Base-by-base conservation (phyloP, 148 eudicot species). In the Dianthus caryophyllus region DNA sequence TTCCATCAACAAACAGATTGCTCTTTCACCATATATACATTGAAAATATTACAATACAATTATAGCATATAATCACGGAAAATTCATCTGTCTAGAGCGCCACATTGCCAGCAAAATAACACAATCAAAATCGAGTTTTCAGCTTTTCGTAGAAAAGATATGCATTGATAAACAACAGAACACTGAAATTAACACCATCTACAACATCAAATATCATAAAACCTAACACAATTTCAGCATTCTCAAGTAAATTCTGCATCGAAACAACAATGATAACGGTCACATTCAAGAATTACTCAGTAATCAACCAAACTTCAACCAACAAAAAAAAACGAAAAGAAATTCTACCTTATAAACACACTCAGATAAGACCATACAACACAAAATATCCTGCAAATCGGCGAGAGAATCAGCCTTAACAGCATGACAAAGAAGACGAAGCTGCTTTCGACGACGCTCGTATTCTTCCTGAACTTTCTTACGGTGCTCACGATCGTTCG, bases 291-390 rank as follows among this genome's bases (percentile, higher is more conserved):
- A n/a, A n/a, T n/a, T n/a, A n/a, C n/a, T n/a, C n/a, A 52, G 0
- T 12, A 52, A 52, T 22, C 5, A 21, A 24, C 57, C 2, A 26
- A 20, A 22, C 57, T 52, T 20, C 24, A 24, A 24, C 2, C 1
- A 54, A 11, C n/a, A n/a, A n/a, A n/a, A n/a, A n/a, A 11, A 53
- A 53, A 0, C 0, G 54, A 25, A 18, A 4, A 75, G 18, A 11
- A 33, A 27, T 33, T 15, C 8, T 56, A 76, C 99, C 99, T 94
- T 94, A 73, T 94, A 94, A 69, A 94, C 99, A 44, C 96, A 94
- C 70, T 94, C 99, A 14, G 99, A 85, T 15, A 94, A 84, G 25
- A 88, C 96, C 99, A 94, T 90, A 72, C 93, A 90, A 17, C 97
- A 90, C 15, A 94, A 81, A 71, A 94, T 80, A 54, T 94, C 99